These are phyloP conservation scores for Bryopsis sp. DNA, from an alignment of 139 green algal species.

Conservation along the genomic window DNA sequence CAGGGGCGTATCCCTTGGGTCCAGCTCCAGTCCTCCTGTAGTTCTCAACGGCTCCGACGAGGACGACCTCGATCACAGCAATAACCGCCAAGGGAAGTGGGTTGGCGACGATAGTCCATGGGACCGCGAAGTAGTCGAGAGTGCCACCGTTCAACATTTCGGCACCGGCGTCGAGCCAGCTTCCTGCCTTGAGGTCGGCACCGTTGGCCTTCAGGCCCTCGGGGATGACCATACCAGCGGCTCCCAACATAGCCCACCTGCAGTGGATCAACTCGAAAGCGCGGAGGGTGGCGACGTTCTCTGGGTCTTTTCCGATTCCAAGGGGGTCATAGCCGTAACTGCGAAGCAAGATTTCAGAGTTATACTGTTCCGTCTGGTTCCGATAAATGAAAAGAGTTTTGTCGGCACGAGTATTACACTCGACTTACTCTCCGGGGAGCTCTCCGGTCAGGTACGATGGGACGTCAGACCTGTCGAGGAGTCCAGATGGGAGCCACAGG, in stretches of 20 bases:
- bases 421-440: conserved; percentile 80
- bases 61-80: conserved; percentile 63
- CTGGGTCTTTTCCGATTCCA: conserved; percentile 79
- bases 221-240: conserved; percentile 90
- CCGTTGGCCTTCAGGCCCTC: conserved; percentile 85
- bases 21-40: conserved; percentile 68
- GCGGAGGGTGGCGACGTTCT: conserved; percentile 78
- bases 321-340: conserved; percentile 92
- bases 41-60: conserved; percentile 83
- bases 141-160: conserved; percentile 88
- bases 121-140: conserved; percentile 92
- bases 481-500: conserved; percentile 78
- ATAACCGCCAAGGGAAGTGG: conserved; percentile 78
- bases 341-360: conserved; percentile 13
- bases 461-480: conserved; percentile 69
- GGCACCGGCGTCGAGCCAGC: conserved; percentile 90
- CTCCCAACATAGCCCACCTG: conserved; percentile 95
- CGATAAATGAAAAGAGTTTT: too few species aligned
- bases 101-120: conserved; percentile 78
- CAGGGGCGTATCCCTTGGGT: conserved; percentile 80
- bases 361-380: conserved; percentile 9
- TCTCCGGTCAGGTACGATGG: conserved; percentile 80
- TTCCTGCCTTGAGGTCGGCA: conserved; percentile 71
- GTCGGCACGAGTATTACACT: background rate
- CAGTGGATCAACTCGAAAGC: conserved; percentile 88